Conservation (phyloP, 768 basidiomycete genomes). For the Psilocybe sp. region DNA sequence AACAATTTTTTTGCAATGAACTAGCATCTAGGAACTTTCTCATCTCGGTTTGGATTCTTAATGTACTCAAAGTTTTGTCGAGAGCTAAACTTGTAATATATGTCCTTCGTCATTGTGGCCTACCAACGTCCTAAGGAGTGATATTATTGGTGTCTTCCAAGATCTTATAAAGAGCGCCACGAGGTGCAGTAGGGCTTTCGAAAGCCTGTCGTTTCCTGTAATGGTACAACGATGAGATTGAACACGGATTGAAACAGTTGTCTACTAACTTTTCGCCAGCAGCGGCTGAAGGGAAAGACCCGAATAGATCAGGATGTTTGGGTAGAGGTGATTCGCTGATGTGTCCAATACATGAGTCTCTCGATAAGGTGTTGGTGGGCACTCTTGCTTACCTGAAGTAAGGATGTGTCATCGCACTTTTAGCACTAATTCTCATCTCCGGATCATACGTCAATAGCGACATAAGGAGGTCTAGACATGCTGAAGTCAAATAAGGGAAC, state of each 20-base stretch:
- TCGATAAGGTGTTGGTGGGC: neutral
- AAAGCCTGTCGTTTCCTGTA: constrained; percentile 72
- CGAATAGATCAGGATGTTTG: constrained; percentile 94
- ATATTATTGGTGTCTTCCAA: constrained; percentile 57
- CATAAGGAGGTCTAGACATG: constrained; percentile 83
- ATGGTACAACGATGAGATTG: neutral
- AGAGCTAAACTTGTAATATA: neutral
- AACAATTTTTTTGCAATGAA: neutral
- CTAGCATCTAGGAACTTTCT: neutral
- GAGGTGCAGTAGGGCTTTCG: constrained; percentile 81
- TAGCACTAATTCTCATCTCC: constrained; percentile 78
- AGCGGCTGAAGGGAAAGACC: constrained; percentile 93
- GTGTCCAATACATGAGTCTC: neutral
- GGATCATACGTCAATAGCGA: constrained; percentile 89
- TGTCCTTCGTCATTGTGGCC: constrained; percentile 21
- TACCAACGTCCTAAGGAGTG: constrained; percentile 15
- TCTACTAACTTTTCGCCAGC: constrained; percentile 87
- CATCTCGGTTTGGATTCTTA: neutral
- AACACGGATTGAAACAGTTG: neutral
- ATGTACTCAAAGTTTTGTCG: neutral
- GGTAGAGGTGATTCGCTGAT: constrained; percentile 88
- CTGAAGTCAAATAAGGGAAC: constrained; percentile 79
- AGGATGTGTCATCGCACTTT: constrained; percentile 85
- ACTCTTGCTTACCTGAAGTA: constrained; percentile 73
- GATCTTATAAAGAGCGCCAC: constrained; percentile 66